Percentiles rank a stretch among this genome's conserved stretches.
Evolutionary conservation across 2,329 filamentous ascomycete genomes (phyloP).

Genomic region (Ampelomyces quisqualis): DNA sequence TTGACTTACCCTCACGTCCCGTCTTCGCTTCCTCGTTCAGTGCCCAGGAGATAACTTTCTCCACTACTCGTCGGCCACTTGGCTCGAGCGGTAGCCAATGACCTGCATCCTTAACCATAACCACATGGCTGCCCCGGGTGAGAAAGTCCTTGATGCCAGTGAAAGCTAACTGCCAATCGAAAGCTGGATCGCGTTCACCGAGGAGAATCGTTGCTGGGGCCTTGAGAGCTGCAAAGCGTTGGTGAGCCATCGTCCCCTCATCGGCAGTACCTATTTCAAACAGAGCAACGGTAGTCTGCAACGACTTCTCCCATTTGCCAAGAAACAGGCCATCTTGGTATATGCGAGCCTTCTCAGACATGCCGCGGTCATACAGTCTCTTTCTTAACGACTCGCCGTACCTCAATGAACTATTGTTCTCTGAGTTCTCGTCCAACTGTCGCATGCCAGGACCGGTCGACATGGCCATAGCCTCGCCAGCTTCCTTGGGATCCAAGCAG

Average conservation of each 20-base stretch:
- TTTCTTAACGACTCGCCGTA: conserved; percentile 45
- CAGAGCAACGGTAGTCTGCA: conserved; percentile 52
- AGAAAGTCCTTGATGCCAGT: conserved; percentile 57
- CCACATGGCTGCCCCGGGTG: conserved; percentile 51
- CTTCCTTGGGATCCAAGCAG: conserved; percentile 21
- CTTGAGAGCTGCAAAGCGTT: conserved; percentile 47
- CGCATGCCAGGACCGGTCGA: conserved; percentile 53
- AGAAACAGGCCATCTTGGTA: conserved; percentile 55
- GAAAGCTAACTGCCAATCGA: conserved; percentile 52
- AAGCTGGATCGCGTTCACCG: conserved; percentile 55
- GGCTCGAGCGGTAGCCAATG: conserved; percentile 56
- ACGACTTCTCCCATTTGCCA: conserved; percentile 54
- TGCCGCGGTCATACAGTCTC: conserved; percentile 48
- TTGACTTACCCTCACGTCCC: not conserved
- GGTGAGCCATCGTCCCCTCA: conserved; percentile 6
- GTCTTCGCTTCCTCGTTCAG: conserved; percentile 24
- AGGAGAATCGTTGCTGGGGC: conserved; percentile 57
- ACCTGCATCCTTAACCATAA: conserved; percentile 52
- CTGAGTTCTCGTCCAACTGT: conserved; percentile 42
- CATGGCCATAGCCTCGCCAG: conserved; percentile 53
- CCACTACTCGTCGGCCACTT: conserved; percentile 47
- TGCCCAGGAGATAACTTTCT: conserved; percentile 41
- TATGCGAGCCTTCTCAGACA: conserved; percentile 54
- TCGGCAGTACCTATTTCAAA: conserved; percentile 43
- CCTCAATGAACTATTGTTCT: conserved; percentile 7